Base-by-base conservation (phyloP, 75 land plant species). In the Pinus taeda region DNA sequence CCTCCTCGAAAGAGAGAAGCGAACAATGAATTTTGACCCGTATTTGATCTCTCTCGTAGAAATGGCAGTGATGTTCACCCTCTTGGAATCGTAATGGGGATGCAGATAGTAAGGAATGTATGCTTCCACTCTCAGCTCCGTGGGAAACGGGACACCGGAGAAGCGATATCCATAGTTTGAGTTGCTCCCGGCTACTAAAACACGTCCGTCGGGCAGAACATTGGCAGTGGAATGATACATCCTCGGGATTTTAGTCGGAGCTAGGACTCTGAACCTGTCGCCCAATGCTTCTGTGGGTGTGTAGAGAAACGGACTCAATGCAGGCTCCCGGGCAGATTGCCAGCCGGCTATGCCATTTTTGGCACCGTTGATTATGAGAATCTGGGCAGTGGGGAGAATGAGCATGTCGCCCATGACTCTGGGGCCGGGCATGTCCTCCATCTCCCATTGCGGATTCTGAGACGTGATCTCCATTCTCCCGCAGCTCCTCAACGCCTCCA, bases 321-420 rank as follows among this genome's bases (percentile, higher is more conserved):
- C 89, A 9, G 97, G 94, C 5, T 73, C 65, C 3, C 62, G 55
- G 1, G 76, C 91, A 21, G 8, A 9, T 12, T 82, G 75, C 94
- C 91, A 93, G 21, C 96, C 96, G 13, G 93, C 92, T 1, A 84
- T 78, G 3, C 96, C 93, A 7, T 57, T 7, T 4, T 58, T 36
- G 0, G 85, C 93, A 9, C 96, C 94, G 64, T 93, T 93, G 77
- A 93, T 88, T 36, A 93, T 82, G 75, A 93, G 79, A 30, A 91
- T 94, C 22, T 84, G 76, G 24, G 88, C 94, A 33, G 79, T 86
- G 7, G 96, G 96, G 1, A 93, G 82, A 26, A 87, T 33, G n/a
- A 83, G 71, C 94, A 91, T 91, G 84, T 93, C 95, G 5, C 91
- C 88, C 95, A 93, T 93, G 66, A 89, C 89, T 45, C 95, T 62